These are phyloP conservation scores for Flaveria sonorensis DNA, from an alignment of 129 eudicot species.

Conservation along the genomic window DNA sequence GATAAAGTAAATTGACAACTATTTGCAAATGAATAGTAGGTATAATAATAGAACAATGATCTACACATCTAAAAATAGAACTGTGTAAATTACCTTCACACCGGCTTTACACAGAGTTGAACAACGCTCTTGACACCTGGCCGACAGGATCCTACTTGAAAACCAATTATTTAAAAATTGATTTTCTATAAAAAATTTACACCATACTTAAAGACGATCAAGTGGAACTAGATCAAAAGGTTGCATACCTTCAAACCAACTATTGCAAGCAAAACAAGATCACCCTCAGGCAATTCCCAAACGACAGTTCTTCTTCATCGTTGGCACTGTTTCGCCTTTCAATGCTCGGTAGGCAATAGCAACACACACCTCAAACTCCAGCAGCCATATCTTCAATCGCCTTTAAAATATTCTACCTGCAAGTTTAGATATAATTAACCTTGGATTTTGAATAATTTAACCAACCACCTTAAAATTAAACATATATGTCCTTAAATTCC, in stretches of 20 bases:
- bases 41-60: background rate
- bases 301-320: slow-evolving; percentile 63
- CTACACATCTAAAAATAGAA: background rate
- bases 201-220: background rate
- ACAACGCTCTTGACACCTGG: slow-evolving; percentile 80
- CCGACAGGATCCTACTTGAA: slow-evolving; percentile 88
- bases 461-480: background rate
- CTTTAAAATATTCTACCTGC: slow-evolving; percentile 56
- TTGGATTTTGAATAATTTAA: background rate
- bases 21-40: background rate
- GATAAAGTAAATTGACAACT: slow-evolving; percentile 1
- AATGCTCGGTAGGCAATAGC: slow-evolving; percentile 71
- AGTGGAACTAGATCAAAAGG: slow-evolving; percentile 11
- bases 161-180: background rate
- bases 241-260: slow-evolving; percentile 79
- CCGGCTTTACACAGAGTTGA: slow-evolving; percentile 80
- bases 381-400: slow-evolving; percentile 86
- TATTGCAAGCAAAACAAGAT: slow-evolving; percentile 79
- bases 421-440: slow-evolving; percentile 1
- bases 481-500: background rate
- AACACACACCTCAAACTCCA: slow-evolving; percentile 86
- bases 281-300: slow-evolving; percentile 77
- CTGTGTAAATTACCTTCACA: slow-evolving; percentile 59
- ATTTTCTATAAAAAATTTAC: background rate
- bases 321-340: slow-evolving; percentile 55